These are phyloP conservation scores for Cercophora samala DNA, from an alignment of 495 filamentous ascomycete species.

Conservation along the genomic window DNA sequence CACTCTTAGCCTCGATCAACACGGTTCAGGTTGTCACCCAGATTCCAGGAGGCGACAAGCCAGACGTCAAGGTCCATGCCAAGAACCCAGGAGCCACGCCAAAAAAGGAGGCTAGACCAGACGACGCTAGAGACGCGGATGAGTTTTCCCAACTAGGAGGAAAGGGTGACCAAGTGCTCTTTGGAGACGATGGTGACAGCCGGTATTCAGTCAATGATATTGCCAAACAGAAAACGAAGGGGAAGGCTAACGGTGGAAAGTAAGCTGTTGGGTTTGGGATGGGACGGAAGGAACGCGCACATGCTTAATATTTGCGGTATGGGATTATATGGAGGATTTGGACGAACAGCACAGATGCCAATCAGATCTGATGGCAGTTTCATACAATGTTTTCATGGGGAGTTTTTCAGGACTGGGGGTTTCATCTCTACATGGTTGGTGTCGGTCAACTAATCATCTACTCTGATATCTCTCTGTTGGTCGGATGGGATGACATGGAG, in stretches of 20 bases:
- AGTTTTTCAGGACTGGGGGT: background rate
- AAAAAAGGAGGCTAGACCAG: constrained; percentile 57
- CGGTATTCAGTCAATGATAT: constrained; percentile 42
- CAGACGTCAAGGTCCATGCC: constrained; percentile 70
- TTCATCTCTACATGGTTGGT: background rate
- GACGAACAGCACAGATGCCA: background rate
- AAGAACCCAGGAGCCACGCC: constrained; percentile 59
- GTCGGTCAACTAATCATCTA: background rate
- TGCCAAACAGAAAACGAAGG: constrained; percentile 32
- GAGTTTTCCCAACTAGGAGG: constrained; percentile 82
- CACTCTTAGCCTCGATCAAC: constrained; percentile 78
- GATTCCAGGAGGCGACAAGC: constrained; percentile 49
- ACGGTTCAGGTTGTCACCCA: constrained; percentile 66
- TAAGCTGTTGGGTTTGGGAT: background rate
- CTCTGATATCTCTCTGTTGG: background rate
- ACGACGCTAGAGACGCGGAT: constrained; percentile 58
- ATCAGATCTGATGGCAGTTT: background rate
- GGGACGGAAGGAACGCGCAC: background rate
- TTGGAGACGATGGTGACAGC: constrained; percentile 58
- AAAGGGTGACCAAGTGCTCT: constrained; percentile 76
- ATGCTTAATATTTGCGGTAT: background rate
- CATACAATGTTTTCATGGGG: background rate
- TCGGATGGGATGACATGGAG: background rate
- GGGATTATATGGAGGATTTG: no score
- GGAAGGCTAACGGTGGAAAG: constrained; percentile 23